Evolutionary conservation across 2,329 filamentous ascomycete species (phyloP), one percentile per base, ranked within the genome.

Genomic region (Nemania serpens): DNA sequence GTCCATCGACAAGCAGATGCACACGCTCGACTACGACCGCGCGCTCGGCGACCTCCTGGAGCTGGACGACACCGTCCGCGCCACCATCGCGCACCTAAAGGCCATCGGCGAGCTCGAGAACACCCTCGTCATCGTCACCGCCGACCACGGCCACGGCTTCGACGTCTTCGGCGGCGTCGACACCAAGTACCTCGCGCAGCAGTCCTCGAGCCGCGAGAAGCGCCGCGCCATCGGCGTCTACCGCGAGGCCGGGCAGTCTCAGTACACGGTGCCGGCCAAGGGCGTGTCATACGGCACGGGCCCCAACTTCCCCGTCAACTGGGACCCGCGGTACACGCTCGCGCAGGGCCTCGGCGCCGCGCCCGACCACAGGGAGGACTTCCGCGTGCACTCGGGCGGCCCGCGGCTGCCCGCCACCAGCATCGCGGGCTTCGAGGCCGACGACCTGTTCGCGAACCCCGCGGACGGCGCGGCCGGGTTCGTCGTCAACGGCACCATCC

Each of bases 1-100:
- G 15, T 91, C 87, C 1, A 90, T 96, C 68, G 91, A 95, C 78
- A 96, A 96, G 82, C 89, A 91, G 82, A 95, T 96, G 91, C 91
- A 96, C 78, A 75, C 80, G 2, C 84, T 95, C 18, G 91, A 95
- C 78, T 95, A 95, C 74, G 90, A 95, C 77, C 90, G 91, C 55
- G 90, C 91, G 0, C 86, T 96, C 0, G 91, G 90, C 56, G 91
- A 96, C 69, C 85, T 96, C 1, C 85, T 96, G 42, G 91, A 96
- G 78, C 84, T 96, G 36, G 91, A 96, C 71, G 91, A 96, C 76
- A 93, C 91, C 4, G 79, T 96, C 68, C 87, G 87, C 54, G 90
- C 90, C 17, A 92, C 91, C 2, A 82, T 94, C 55, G 81, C 81
- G 48, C 88, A 91, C 72, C 87, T 96, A 45, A 81, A 85, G 69